These are phyloP conservation scores for Groenewaldozyma sp. DNA, from an alignment of 1,139 yeast species.

Conservation along the genomic window DNA sequence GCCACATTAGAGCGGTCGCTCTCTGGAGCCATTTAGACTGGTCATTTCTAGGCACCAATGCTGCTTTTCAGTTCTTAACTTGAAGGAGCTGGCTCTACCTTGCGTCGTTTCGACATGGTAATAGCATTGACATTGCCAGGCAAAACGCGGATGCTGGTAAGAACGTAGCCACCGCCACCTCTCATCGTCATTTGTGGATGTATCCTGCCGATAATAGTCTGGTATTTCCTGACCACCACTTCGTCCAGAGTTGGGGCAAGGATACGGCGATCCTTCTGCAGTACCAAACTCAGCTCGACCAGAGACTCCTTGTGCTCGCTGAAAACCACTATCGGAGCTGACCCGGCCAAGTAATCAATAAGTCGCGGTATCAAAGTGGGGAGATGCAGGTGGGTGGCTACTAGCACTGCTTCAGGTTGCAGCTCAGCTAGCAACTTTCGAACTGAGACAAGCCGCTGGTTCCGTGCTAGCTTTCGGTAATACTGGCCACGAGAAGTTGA, in stretches of 20 bases:
- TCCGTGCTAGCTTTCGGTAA: constrained; percentile 52
- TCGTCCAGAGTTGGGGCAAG: constrained; percentile 80
- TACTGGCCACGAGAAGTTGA: constrained; percentile 59
- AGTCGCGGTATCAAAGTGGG: constrained; percentile 55
- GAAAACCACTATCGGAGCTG: constrained; percentile 77
- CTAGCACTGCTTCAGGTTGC: constrained; percentile 67
- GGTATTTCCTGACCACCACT: constrained; percentile 77
- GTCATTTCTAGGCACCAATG: constrained; percentile 12
- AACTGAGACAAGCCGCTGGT: constrained; percentile 35
- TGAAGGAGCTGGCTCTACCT: neutral
- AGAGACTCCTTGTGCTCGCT: constrained; percentile 72
- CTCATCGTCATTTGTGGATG: constrained; percentile 94
- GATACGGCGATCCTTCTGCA: constrained; percentile 57
- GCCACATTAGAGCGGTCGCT: constrained; percentile 29
- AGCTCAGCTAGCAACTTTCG: constrained; percentile 46
- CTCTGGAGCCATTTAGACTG: constrained; percentile 25
- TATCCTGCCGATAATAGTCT: constrained; percentile 86
- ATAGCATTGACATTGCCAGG: constrained; percentile 51
- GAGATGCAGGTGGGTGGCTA: constrained; percentile 64
- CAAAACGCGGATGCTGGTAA: constrained; percentile 71
- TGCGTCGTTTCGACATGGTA: constrained; percentile 1
- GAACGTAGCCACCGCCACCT: constrained; percentile 84
- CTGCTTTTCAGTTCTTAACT: neutral
- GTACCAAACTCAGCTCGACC: constrained; percentile 59
- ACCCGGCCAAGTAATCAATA: constrained; percentile 66